Conservation (phyloP, 352 stramenopile genomes). For the Phytophthora hybrid region DNA sequence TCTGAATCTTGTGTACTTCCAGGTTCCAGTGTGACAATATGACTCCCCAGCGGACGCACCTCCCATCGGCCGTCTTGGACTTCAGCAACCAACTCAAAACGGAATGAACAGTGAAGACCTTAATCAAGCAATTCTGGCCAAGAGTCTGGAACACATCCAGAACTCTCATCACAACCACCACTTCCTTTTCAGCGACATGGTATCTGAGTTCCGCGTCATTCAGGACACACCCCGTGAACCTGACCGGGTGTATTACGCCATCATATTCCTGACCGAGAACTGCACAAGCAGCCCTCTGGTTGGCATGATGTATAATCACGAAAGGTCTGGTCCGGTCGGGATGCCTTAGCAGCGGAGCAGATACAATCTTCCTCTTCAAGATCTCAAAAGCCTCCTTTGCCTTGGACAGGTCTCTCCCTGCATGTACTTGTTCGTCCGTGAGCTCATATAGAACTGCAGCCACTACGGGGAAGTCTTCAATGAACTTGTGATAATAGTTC, state of each 20-base stretch:
- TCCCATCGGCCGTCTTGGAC: conserved; percentile 3
- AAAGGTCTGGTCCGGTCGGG: not conserved
- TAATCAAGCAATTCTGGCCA: not conserved
- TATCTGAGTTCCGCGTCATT: too few relatives aligned
- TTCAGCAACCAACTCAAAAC: conserved; percentile 6
- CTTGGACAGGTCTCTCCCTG: not conserved
- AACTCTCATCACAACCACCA: too few relatives aligned
- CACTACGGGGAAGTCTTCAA: not conserved
- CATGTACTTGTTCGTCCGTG: not conserved
- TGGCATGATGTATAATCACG: too few relatives aligned
- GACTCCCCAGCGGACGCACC: conserved; percentile 3
- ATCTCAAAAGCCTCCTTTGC: conserved; percentile 7
- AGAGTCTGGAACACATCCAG: too few relatives aligned
- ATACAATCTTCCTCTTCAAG: conserved; percentile 1
- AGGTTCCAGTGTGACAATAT: not conserved
- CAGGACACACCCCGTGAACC: too few relatives aligned
- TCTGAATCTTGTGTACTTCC: too few relatives aligned
- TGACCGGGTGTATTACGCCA: too few relatives aligned
- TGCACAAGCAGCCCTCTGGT: too few relatives aligned
- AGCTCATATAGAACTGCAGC: not conserved
- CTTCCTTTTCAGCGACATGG: too few relatives aligned
- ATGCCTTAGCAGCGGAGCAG: not conserved
- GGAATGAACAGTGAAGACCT: conserved; percentile 2
- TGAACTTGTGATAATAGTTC: conserved; percentile 11
- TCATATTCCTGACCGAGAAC: too few relatives aligned